A percentile compares a stretch with the other conserved stretches of the same genome.
phyloP scores from a whole-genome alignment of 495 filamentous ascomycete species.

The Neurospora sp. region DNA sequence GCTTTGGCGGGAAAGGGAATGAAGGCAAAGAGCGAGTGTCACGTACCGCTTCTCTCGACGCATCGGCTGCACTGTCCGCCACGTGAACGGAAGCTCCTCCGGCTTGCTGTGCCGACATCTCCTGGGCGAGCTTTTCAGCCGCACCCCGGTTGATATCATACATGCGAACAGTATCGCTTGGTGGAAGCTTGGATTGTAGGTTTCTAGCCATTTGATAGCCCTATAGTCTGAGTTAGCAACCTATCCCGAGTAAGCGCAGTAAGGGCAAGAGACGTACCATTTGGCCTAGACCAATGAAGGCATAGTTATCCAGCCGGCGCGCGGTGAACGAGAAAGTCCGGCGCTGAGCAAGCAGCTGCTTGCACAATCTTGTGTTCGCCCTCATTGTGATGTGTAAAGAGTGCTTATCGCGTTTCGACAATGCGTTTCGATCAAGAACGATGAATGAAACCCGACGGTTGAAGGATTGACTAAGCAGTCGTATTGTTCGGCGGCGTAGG shows the following conservation, averaged over 20 bases:
- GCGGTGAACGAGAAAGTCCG: conserved; percentile 48
- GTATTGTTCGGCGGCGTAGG: background rate
- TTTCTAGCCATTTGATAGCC: conserved; percentile 88
- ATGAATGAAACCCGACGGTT: background rate
- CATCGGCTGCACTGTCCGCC: conserved; percentile 46
- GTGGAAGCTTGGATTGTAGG: conserved; percentile 63
- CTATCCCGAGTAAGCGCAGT: background rate
- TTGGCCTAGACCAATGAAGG: conserved; percentile 77
- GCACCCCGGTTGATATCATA: conserved; percentile 64
- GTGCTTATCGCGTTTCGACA: background rate
- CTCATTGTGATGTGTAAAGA: conserved; percentile 17
- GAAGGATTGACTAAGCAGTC: background rate
- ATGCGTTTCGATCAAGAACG: background rate
- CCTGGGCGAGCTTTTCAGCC: conserved; percentile 47
- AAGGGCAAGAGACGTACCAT: conserved; percentile 53
- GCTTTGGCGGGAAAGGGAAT: background rate
- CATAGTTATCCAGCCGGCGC: conserved; percentile 54
- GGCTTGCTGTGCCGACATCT: conserved; percentile 41
- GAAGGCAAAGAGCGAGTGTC: background rate
- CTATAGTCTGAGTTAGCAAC: conserved; percentile 10
- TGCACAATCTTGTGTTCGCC: conserved; percentile 17
- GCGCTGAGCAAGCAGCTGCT: conserved; percentile 19
- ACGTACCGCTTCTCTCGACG: conserved; percentile 68
- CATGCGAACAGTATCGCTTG: conserved; percentile 55
- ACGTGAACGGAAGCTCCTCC: conserved; percentile 46